Percentiles rank a stretch among this genome's conserved stretches.
These are phyloP conservation scores for Vigna hirtella DNA, from an alignment of 306 rosid species.

Conservation along the genomic window DNA sequence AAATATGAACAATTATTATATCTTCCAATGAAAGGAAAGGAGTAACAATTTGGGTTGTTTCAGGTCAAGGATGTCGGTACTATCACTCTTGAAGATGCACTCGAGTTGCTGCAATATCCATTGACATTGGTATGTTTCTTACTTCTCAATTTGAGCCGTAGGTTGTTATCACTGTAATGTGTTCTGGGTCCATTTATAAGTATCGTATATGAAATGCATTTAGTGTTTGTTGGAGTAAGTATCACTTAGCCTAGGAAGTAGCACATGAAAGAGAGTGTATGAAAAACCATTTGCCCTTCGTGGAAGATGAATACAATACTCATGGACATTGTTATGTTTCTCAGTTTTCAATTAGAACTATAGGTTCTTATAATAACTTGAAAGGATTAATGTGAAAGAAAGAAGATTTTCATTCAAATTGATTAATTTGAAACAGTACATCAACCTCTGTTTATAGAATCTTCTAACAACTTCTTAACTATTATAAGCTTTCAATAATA, in stretches of 20 bases:
- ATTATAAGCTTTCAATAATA: too few relatives aligned
- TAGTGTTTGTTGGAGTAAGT: background rate
- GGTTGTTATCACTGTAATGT: background rate
- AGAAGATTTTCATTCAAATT: too few relatives aligned
- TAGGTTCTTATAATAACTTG: background rate
- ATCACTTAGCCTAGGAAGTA: background rate
- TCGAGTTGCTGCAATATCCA: conserved; percentile 76
- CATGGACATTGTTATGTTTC: conserved; percentile 79
- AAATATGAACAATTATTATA: conserved; percentile 15
- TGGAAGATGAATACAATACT: conserved; percentile 52
- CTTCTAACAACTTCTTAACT: too few relatives aligned
- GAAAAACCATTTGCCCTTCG: too few relatives aligned
- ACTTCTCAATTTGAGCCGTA: conserved; percentile 26
- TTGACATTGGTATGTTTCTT: conserved; percentile 74
- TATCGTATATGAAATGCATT: background rate
- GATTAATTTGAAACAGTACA: too few relatives aligned
- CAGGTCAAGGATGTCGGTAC: conserved; percentile 79
- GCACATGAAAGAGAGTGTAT: background rate
- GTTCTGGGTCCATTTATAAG: background rate
- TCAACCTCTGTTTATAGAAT: too few relatives aligned
- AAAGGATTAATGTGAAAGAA: too few relatives aligned
- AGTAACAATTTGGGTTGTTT: conserved; percentile 41
- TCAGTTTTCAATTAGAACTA: conserved; percentile 27
- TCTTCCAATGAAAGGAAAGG: conserved; percentile 32
- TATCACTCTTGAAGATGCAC: conserved; percentile 73